Evolutionary conservation across 495 filamentous ascomycete genomes (phyloP).

Genomic region (Neurospora sp.): DNA sequence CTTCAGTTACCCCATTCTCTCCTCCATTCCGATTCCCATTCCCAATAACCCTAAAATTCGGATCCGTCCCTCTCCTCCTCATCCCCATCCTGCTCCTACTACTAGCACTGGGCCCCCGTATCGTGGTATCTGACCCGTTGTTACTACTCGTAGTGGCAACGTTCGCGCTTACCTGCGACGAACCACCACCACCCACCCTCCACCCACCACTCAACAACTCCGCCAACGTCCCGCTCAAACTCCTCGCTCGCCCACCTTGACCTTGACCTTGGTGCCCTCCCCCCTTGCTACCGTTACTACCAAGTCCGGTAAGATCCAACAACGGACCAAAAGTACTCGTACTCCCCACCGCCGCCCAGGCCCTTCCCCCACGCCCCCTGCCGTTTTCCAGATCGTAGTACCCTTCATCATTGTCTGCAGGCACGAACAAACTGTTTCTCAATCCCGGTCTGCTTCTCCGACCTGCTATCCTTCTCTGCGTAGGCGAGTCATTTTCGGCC

Average conservation of each 20-base stretch:
- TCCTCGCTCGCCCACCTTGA: conserved; percentile 31
- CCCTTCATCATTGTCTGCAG: conserved; percentile 9
- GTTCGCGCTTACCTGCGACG: background rate
- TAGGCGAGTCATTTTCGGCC: background rate
- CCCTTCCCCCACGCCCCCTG: background rate
- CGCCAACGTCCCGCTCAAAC: conserved; percentile 40
- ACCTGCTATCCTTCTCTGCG: conserved; percentile 10
- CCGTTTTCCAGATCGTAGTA: conserved; percentile 3
- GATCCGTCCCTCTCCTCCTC: background rate
- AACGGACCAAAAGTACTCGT: conserved; percentile 7
- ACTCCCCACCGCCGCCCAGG: conserved; percentile 4
- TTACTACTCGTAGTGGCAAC: background rate
- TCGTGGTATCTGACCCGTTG: background rate
- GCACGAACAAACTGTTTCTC: conserved; percentile 33
- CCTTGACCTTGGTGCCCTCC: background rate
- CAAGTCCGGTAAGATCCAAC: background rate
- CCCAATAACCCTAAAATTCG: background rate
- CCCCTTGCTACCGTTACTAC: background rate
- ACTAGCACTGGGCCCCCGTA: background rate
- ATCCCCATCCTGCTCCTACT: background rate
- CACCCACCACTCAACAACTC: conserved; percentile 27
- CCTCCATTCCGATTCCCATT: background rate
- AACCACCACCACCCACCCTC: background rate
- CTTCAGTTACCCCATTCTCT: background rate
- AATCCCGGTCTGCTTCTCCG: conserved; percentile 25